A percentile compares a stretch with the other conserved stretches of the same genome.
Conservation (phyloP, 257 asterid species). For the Euphrasia confusa region DNA sequence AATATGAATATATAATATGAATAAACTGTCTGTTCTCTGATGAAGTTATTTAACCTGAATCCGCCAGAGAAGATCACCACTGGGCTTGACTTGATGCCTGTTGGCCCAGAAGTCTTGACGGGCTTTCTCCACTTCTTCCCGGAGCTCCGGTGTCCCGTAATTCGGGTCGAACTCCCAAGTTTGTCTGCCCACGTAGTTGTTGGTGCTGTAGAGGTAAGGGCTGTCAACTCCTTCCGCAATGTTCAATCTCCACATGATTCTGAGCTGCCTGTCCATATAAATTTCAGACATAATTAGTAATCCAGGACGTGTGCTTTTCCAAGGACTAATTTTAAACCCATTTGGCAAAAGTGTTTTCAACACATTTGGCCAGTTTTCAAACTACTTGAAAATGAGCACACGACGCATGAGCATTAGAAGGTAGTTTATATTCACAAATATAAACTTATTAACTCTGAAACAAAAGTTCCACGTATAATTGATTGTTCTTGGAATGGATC, state of each 20-base stretch:
- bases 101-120: slow-evolving; percentile 55
- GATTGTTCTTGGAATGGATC: too few relatives aligned
- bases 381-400: neutral
- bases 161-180: slow-evolving; percentile 54
- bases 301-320: neutral
- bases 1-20: neutral
- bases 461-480: too few relatives aligned
- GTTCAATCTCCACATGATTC: slow-evolving; percentile 58
- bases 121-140: slow-evolving; percentile 37
- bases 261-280: neutral
- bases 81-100: slow-evolving; percentile 55
- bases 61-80: slow-evolving; percentile 59
- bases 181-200: slow-evolving; percentile 59
- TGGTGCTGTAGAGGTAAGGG: slow-evolving; percentile 58
- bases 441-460: too few relatives aligned
- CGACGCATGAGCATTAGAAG: too few relatives aligned
- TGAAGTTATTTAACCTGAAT: slow-evolving; percentile 37
- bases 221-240: slow-evolving; percentile 46
- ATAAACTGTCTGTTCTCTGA: neutral
- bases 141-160: slow-evolving; percentile 48
- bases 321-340: neutral
- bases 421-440: neutral
- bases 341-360: neutral
- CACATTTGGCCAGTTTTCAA: neutral
- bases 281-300: neutral